phyloP scores from a whole-genome alignment of 371 early-diverging fungal genomes.

The Smittium culicis region DNA sequence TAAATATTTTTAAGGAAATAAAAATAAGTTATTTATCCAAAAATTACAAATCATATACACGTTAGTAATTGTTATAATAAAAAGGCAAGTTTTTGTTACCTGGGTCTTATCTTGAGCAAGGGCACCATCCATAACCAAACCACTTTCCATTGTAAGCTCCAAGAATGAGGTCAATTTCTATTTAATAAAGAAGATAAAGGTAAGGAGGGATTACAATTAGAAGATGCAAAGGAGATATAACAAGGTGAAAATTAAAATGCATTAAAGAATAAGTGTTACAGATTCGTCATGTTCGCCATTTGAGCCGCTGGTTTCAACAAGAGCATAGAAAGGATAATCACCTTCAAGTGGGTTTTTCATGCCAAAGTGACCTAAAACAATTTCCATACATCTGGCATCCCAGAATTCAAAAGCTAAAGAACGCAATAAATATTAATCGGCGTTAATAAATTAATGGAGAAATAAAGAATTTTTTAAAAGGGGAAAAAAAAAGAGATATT shows the following conservation, averaged over 20 bases:
- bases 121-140: background rate
- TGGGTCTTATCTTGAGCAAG: background rate
- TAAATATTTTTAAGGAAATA: no score
- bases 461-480: background rate
- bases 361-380: conserved; percentile 21
- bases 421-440: background rate
- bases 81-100: background rate
- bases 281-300: conserved; percentile 77
- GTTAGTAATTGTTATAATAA: background rate
- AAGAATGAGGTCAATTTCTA: conserved; percentile 1
- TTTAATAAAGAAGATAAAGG: background rate
- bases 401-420: conserved; percentile 84
- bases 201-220: no score
- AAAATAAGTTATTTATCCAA: no score
- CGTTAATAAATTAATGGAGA: background rate
- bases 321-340: conserved; percentile 68
- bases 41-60: no score
- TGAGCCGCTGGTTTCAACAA: conserved; percentile 87
- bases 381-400: conserved; percentile 44
- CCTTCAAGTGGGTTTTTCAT: conserved; percentile 44
- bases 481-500: background rate
- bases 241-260: no score
- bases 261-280: background rate
- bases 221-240: no score
- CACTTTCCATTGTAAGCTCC: background rate